Conservation (phyloP, 306 rosid genomes). For the Sicyos baderoa region DNA sequence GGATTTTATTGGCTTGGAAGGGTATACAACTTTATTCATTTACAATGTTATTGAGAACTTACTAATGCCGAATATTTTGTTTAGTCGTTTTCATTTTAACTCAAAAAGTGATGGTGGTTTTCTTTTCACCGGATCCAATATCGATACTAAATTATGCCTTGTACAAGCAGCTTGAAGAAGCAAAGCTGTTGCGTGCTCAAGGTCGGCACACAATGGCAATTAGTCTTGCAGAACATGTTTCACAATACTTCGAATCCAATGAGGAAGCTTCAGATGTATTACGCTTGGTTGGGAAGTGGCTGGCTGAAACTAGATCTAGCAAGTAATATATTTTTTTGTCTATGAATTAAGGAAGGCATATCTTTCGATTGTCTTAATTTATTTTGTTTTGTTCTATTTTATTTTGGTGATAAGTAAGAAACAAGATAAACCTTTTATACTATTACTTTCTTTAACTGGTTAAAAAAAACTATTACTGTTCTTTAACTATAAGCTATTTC, state of each 20-base stretch:
- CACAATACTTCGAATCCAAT: constrained; percentile 36
- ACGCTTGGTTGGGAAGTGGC: constrained; percentile 94
- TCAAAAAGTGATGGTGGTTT: background rate
- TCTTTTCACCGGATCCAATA: constrained; percentile 1
- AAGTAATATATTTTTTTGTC: constrained; percentile 42
- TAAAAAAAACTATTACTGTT: too few species aligned
- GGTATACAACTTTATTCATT: constrained; percentile 33
- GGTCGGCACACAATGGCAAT: constrained; percentile 84
- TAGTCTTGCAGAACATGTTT: constrained; percentile 71
- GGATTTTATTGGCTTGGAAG: constrained; percentile 79
- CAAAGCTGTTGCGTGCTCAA: constrained; percentile 92
- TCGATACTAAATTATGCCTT: constrained; percentile 1
- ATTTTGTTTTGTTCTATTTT: background rate
- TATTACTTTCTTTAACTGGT: too few species aligned
- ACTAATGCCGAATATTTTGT: background rate
- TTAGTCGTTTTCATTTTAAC: background rate
- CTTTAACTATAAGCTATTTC: background rate
- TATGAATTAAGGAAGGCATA: constrained; percentile 13
- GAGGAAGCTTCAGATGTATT: constrained; percentile 73
- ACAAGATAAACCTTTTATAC: background rate
- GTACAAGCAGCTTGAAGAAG: constrained; percentile 78
- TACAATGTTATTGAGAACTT: constrained; percentile 2
- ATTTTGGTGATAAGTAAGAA: background rate
- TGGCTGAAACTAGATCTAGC: constrained; percentile 98
- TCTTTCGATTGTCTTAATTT: constrained; percentile 1